Base-by-base conservation (phyloP, 148 eudicot genomes). In the Fagopyrum esculentum region DNA sequence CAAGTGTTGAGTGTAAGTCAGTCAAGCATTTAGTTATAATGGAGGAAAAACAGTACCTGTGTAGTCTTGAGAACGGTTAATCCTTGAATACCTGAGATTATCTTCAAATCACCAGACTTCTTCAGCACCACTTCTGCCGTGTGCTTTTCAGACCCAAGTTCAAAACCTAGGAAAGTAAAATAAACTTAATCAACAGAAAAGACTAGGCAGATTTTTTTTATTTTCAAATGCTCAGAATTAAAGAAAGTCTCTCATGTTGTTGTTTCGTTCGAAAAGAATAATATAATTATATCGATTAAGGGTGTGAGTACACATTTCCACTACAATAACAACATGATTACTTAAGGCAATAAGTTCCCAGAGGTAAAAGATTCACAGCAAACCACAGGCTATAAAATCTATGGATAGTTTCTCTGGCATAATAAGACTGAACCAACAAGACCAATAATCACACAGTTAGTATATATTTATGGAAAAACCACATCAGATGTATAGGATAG, bases 111-210 rank as follows among this genome's bases (percentile, higher is more conserved):
- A 69, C 98, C 99, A 55, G 82, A 75, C 81, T 92, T 95, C 72
- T 75, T 84, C 45, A 92, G 78, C 9, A 82, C 78, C 64, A 90
- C 97, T 86, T 95, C 97, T 13, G 97, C 83, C 52, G 84, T 85
- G 80, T 92, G 99, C 80, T 86, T 90, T 86, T 92, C 99, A 43
- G 98, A 86, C 77, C 99, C 99, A 80, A 95, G 97, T 82, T 92
- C 89, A 81, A 92, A 95, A 73, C 99, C 99, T 95, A 63, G 64
- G 35, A 1, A 22, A 63, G 15, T 63, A 44, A 63, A 63, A 6
- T 63, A 63, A 63, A 63, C 16, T 5, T n/a, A 8, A 50, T 69
- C 54, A 30, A 12, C 29, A 15, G 40, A 48, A 13, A 61, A 19
- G 69, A 30, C 1, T 10, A 26, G 43, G 68, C 9, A 1, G 11